Conservation (phyloP, 345 rosid species). For the Cardamine chenopodiifolia region DNA sequence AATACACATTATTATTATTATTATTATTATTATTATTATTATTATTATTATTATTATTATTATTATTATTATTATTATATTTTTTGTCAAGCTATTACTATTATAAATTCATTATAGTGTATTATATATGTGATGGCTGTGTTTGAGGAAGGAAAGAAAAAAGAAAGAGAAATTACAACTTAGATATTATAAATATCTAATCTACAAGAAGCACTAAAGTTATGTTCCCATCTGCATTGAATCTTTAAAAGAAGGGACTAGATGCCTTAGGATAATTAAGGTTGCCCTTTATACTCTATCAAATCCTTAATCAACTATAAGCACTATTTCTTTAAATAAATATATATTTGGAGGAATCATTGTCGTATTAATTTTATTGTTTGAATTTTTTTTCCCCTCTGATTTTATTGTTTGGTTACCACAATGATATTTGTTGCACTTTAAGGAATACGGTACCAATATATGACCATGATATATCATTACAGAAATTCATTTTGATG, state of each 20-base stretch:
- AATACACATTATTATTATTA: no score
- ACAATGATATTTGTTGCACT: not conserved
- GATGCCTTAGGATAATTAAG: conserved; percentile 45
- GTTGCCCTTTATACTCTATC: conserved; percentile 34
- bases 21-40: not conserved
- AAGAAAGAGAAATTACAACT: not conserved
- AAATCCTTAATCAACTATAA: conserved; percentile 9
- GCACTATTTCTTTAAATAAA: conserved; percentile 1
- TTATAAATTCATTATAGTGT: not conserved
- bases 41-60: not conserved
- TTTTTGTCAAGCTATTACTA: not conserved
- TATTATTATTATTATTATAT: not conserved
- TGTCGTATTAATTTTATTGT: not conserved
- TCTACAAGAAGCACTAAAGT: conserved; percentile 33
- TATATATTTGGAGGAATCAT: conserved; percentile 20
- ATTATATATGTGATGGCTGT: not conserved
- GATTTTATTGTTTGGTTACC: no score
- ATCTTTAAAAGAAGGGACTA: conserved; percentile 34
- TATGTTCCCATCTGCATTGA: conserved; percentile 34
- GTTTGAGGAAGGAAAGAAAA: not conserved
- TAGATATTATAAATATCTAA: conserved; percentile 34
- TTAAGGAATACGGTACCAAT: not conserved
- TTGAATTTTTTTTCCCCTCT: no score
- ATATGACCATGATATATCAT: not conserved
- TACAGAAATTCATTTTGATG: not conserved